phyloP scores from a whole-genome alignment of 495 filamentous ascomycete species.

The Endocarpon pusillum region DNA sequence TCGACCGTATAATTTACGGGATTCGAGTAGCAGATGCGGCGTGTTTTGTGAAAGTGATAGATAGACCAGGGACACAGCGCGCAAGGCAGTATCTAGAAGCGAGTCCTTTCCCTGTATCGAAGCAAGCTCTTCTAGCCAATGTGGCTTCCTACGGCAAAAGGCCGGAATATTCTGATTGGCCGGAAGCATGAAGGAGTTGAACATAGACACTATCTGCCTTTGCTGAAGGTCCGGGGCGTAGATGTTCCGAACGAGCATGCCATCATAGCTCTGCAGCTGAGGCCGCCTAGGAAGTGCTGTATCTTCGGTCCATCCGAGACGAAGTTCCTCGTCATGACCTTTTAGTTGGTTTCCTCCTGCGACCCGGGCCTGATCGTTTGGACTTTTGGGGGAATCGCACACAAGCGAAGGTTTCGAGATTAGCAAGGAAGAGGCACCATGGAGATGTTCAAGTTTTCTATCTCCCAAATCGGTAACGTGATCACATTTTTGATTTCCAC shows the following conservation, averaged over 20 bases:
- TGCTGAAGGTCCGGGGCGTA: no score
- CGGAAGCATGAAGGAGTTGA: no score
- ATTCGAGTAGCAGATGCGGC: neutral
- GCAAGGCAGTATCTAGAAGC: neutral
- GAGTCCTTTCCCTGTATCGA: neutral
- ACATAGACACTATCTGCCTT: no score
- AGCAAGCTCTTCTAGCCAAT: neutral
- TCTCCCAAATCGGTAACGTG: neutral
- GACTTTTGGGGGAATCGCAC: neutral
- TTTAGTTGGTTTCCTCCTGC: neutral
- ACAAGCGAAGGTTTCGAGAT: neutral
- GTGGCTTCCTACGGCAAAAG: no score
- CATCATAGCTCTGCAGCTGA: no score
- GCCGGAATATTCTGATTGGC: no score
- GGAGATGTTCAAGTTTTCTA: neutral
- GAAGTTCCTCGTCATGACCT: neutral
- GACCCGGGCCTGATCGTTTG: neutral
- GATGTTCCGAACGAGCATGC: no score
- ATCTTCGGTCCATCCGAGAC: no score
- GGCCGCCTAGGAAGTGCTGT: no score
- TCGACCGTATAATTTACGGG: neutral
- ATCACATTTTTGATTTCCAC: neutral
- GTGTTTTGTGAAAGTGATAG: neutral
- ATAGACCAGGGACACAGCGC: neutral
- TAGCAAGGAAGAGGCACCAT: neutral